Base-by-base conservation (phyloP, 352 stramenopile species). In the Pythium myriotylum region DNA sequence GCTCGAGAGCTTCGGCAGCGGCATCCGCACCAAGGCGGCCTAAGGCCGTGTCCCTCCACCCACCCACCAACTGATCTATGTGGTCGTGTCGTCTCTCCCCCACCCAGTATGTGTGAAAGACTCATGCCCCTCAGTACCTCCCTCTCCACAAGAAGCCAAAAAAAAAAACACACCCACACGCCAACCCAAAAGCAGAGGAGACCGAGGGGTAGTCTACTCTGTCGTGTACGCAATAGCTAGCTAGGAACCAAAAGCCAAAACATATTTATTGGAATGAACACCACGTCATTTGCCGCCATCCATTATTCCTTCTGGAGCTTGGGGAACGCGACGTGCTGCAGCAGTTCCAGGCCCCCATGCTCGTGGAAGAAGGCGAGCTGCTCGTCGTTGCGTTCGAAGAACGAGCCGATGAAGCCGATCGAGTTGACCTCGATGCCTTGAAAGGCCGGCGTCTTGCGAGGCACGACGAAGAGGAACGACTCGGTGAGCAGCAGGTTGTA, bases 361-460 rank as follows among this genome's bases (percentile, higher is more conserved):
- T 63, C 51, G 45, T 81, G 39, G 48, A 92, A 79, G 54, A 82
- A 73, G 42, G 67, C 71, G 51, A 78, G 70, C 65, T 92, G 85
- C 27, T 82, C 74, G 17, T 81, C 59, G 53, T 79, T 81, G 52
- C 76, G 78, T 43, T 87, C 79, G 55, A 91, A 90, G 59, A 91
- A 92, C 13, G 81, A 92, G 4, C 85, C 85, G 37, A 88, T 87
- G 56, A 92, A 92, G 61, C 83, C 85, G 51, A 94, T 92, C 12
- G 81, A 90, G 65, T 94, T 92, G 43, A 94, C 83, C 64, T 94
- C 85, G 52, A 94, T 91, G 65, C 77, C 76, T 3, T 81, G 70
- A 39, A 78, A 77, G 20, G 70, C 48, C 32, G 84, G 76, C 6
- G 57, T 62, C 53, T 77, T 81, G 40, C 85, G 81, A 26, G 81